These are phyloP conservation scores for Akanthomyces uredinophilus DNA, from an alignment of 2,329 filamentous ascomycete species.

Conservation along the genomic window DNA sequence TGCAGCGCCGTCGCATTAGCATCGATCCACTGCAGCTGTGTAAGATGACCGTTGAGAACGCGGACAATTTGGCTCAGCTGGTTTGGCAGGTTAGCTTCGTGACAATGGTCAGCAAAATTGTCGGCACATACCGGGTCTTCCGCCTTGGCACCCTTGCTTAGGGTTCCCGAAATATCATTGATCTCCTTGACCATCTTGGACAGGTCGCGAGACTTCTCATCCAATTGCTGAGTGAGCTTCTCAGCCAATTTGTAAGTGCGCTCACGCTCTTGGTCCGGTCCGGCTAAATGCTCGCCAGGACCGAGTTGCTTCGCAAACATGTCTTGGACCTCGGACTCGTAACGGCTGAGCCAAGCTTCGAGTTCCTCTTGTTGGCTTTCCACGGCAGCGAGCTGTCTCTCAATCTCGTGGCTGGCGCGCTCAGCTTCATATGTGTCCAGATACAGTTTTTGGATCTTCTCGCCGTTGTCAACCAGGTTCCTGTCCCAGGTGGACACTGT, in stretches of 20 bases:
- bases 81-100: slow-evolving; percentile 22
- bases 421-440: slow-evolving; percentile 90
- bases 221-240: slow-evolving; percentile 82
- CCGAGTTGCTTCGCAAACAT: slow-evolving; percentile 77
- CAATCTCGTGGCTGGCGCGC: slow-evolving; percentile 86
- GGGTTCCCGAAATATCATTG: slow-evolving; percentile 81
- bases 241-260: slow-evolving; percentile 94
- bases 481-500: slow-evolving; percentile 89
- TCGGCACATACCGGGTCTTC: slow-evolving; percentile 70
- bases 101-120: slow-evolving; percentile 14
- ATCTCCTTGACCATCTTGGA: slow-evolving; percentile 98
- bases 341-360: slow-evolving; percentile 79
- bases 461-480: slow-evolving; percentile 85
- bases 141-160: slow-evolving; percentile 84
- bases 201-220: slow-evolving; percentile 89
- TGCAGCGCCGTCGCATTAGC: slow-evolving; percentile 75
- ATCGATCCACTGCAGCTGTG: slow-evolving; percentile 90
- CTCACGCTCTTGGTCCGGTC: slow-evolving; percentile 93
- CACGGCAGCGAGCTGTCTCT: slow-evolving; percentile 81
- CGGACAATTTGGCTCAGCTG: slow-evolving; percentile 92
- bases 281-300: slow-evolving; percentile 69
- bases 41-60: slow-evolving; percentile 88
- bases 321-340: slow-evolving; percentile 86
- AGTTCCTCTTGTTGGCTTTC: slow-evolving; percentile 93
- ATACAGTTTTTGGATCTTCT: slow-evolving; percentile 92